A percentile compares a stretch with the other conserved stretches of the same genome.
Evolutionary conservation across 306 rosid genomes (phyloP).

Genomic region (Hylodesmum podocarpum): DNA sequence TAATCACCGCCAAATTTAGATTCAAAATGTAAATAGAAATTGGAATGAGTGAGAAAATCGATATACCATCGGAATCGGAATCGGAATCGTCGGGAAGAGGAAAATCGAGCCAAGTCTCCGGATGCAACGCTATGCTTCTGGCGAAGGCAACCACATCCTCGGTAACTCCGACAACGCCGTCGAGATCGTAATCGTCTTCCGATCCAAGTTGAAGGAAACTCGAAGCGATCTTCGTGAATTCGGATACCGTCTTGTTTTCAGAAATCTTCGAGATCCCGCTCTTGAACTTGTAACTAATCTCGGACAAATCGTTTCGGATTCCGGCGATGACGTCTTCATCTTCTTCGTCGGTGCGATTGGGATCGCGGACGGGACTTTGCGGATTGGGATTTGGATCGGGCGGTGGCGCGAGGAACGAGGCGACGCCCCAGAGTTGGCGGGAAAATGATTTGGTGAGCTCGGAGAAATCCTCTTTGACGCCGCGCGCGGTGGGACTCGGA

Average conservation of each 20-base stretch:
- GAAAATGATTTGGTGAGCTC: constrained; percentile 68
- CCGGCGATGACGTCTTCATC: constrained; percentile 87
- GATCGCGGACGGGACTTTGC: constrained; percentile 29
- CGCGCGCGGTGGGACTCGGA: constrained; percentile 49
- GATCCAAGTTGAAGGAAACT: constrained; percentile 80
- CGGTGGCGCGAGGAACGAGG: constrained; percentile 86
- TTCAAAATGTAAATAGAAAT: background rate
- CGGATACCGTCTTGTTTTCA: constrained; percentile 60
- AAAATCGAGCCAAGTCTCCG: constrained; percentile 86
- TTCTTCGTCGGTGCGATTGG: constrained; percentile 39
- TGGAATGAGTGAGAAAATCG: background rate
- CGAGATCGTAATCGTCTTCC: constrained; percentile 49
- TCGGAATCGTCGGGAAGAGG: constrained; percentile 68
- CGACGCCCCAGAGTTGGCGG: constrained; percentile 89
- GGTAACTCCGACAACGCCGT: constrained; percentile 60
- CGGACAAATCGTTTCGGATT: constrained; percentile 87
- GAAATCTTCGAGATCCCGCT: constrained; percentile 84
- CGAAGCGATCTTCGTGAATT: constrained; percentile 91
- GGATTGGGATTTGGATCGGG: constrained; percentile 55
- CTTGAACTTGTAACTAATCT: constrained; percentile 77
- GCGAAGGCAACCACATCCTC: constrained; percentile 79
- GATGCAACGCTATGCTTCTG: constrained; percentile 68
- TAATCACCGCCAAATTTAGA: background rate
- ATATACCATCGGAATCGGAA: constrained; percentile 68
- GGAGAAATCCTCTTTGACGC: constrained; percentile 84